A percentile compares a stretch with the other conserved stretches of the same genome.
phyloP scores from a whole-genome alignment of 148 eudicot genomes.

The Rhododendron ovatum region DNA sequence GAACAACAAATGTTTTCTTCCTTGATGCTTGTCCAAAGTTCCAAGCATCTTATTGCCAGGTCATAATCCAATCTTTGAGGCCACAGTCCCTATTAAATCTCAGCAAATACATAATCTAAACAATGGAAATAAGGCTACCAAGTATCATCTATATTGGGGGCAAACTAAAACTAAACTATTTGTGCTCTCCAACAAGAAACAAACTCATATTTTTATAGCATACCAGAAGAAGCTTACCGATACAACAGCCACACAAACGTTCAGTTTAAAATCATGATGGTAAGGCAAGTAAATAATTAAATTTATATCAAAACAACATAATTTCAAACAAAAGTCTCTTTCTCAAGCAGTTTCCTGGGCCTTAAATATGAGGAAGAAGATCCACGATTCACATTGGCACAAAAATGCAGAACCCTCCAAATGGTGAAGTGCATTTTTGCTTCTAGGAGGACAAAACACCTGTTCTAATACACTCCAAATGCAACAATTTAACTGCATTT shows the following conservation, averaged over 20 bases:
- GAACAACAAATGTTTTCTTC: not conserved
- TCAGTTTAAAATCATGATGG: not conserved
- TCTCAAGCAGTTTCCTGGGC: conserved; percentile 2
- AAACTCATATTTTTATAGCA: not conserved
- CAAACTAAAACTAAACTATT: not conserved
- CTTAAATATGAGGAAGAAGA: not conserved
- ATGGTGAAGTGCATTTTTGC: not conserved
- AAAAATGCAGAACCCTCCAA: not conserved
- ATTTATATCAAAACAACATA: not conserved
- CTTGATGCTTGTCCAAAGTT: not conserved
- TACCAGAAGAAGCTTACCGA: not conserved
- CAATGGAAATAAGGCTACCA: not conserved
- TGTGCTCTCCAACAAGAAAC: not conserved
- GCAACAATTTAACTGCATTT: not conserved
- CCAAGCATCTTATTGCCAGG: not conserved
- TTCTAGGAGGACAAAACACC: conserved; percentile 4
- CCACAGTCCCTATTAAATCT: not conserved
- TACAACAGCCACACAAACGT: not conserved
- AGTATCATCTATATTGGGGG: not conserved
- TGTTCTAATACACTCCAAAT: not conserved
- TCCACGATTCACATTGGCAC: not conserved
- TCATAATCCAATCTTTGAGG: not conserved
- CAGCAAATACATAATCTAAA: not conserved
- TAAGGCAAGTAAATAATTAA: not conserved
- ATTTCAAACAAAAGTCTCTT: not conserved